Evolutionary conservation across 169 alveolate species (phyloP).

Genomic region (Perkinsus chesapeaki): DNA sequence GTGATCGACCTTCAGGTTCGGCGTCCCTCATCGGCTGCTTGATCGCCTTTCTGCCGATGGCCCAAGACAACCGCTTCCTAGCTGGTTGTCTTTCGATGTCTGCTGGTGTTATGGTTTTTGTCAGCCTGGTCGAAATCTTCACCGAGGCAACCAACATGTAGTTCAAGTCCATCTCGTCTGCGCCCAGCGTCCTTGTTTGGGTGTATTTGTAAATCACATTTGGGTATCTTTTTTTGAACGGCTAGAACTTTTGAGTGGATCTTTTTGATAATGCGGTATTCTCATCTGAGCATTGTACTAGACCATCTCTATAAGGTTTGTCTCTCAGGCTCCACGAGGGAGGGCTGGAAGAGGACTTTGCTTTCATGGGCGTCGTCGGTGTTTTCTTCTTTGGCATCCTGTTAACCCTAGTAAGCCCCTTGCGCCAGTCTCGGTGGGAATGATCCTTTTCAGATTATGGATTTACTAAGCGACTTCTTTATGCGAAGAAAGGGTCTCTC

Average conservation of each 20-base stretch:
- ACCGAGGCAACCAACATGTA: neutral
- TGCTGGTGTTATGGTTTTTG: conserved; percentile 13
- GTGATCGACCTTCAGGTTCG: neutral
- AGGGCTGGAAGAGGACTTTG: neutral
- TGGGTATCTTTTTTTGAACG: no score
- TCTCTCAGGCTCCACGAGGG: neutral
- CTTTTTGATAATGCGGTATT: no score
- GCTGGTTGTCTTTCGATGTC: conserved; percentile 1
- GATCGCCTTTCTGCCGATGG: neutral
- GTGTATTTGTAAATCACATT: no score
- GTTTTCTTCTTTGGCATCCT: neutral
- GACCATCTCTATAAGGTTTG: no score
- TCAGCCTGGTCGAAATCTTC: neutral
- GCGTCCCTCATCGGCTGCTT: neutral
- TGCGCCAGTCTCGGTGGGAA: neutral
- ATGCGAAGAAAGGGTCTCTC: neutral
- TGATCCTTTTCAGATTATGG: neutral
- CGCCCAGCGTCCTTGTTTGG: no score
- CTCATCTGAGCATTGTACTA: no score
- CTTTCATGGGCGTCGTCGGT: neutral
- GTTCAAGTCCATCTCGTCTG: no score
- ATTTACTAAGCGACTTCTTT: neutral
- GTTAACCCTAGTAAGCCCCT: neutral
- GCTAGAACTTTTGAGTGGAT: no score
- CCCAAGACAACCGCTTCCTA: neutral